phyloP scores from a whole-genome alignment of 352 stramenopile genomes.

The Phytophthora rubi region DNA sequence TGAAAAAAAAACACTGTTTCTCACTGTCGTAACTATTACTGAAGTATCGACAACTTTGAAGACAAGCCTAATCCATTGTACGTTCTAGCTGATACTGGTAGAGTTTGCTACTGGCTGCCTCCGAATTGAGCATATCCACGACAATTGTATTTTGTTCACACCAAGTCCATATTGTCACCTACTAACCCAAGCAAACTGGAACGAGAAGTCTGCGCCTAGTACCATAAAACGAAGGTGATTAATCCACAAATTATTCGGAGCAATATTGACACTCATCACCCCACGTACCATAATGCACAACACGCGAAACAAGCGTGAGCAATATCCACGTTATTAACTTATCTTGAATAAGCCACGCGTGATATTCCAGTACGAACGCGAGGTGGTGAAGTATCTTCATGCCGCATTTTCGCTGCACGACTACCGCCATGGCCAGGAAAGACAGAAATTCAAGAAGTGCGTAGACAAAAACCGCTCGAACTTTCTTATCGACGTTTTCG shows the following conservation, averaged over 20 bases:
- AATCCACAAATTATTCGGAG: neutral
- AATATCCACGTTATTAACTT: conserved; percentile 14
- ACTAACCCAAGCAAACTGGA: conserved; percentile 18
- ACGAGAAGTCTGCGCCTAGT: conserved; percentile 24
- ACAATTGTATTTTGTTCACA: too few relatives aligned
- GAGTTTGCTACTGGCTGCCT: neutral
- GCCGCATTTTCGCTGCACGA: neutral
- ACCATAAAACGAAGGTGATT: neutral
- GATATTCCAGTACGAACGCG: conserved; percentile 39
- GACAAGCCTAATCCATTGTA: too few relatives aligned
- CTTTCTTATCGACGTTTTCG: neutral
- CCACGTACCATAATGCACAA: conserved; percentile 14
- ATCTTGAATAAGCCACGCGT: conserved; percentile 21
- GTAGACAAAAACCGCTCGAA: neutral
- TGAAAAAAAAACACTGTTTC: too few relatives aligned
- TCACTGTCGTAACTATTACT: too few relatives aligned
- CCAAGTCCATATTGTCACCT: neutral
- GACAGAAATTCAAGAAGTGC: neutral
- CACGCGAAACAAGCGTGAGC: conserved; percentile 4
- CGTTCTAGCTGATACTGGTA: too few relatives aligned
- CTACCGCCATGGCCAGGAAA: neutral
- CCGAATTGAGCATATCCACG: neutral
- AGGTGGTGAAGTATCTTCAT: conserved; percentile 27
- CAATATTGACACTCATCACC: neutral
- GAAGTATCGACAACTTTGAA: too few relatives aligned